Percentiles rank a stretch among this genome's conserved stretches.
Conservation (phyloP, 164 flowering plant genomes). For the Magnolia officinalis region DNA sequence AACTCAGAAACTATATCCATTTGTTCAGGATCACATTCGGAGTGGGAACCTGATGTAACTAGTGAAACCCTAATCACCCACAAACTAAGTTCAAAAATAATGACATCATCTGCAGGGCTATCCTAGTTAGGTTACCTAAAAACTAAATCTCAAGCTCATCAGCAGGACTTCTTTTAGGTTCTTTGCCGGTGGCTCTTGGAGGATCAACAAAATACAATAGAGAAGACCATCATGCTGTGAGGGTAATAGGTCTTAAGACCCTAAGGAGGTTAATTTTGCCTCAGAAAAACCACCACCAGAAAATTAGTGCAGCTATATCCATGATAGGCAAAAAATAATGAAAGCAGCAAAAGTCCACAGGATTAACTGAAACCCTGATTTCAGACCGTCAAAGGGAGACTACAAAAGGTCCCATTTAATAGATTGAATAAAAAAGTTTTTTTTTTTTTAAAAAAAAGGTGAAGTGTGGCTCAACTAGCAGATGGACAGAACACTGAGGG, state of each 20-base stretch:
- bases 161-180: background rate
- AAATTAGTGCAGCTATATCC: background rate
- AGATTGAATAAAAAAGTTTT: background rate
- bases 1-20: background rate
- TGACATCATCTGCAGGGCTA: background rate
- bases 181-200: background rate
- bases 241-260: background rate
- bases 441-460: too few species aligned
- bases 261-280: background rate
- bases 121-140: background rate
- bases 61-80: background rate
- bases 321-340: background rate
- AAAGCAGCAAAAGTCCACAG: background rate
- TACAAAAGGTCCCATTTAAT: background rate
- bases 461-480: too few species aligned
- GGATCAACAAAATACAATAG: too few species aligned
- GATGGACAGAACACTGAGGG: background rate
- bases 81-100: background rate
- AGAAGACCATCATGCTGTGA: too few species aligned
- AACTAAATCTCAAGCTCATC: background rate
- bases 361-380: background rate
- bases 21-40: background rate
- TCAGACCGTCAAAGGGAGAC: background rate
- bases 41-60: background rate
- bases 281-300: background rate